These are phyloP conservation scores for Paecilomyces sp. DNA, from an alignment of 2,329 filamentous ascomycete genomes.

Conservation along the genomic window DNA sequence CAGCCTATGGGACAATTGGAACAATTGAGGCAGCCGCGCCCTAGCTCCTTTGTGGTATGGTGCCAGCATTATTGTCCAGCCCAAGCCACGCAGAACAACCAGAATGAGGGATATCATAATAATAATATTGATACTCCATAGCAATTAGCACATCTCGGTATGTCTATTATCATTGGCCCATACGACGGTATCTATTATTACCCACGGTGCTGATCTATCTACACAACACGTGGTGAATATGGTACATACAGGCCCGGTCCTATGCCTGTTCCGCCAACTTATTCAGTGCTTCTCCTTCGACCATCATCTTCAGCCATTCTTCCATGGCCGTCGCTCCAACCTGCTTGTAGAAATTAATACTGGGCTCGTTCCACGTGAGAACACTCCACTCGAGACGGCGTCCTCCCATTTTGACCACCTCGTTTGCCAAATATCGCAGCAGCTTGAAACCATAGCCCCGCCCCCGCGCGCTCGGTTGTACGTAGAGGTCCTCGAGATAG, in stretches of 20 bases:
- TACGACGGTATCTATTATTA: no score
- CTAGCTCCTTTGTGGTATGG: background rate
- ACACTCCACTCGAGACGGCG: constrained; percentile 83
- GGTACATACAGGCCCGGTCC: no score
- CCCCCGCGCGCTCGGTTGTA: constrained; percentile 62
- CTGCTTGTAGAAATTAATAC: constrained; percentile 71
- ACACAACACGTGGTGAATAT: background rate
- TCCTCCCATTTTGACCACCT: constrained; percentile 66
- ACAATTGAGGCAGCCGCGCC: no score
- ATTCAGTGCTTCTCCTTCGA: constrained; percentile 38
- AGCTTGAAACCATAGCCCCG: constrained; percentile 74
- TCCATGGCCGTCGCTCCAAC: constrained; percentile 39
- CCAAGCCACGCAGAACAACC: background rate
- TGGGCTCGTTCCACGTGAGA: constrained; percentile 86
- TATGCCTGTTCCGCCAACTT: constrained; percentile 27
- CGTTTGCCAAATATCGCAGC: constrained; percentile 68
- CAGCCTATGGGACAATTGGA: background rate
- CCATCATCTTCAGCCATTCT: constrained; percentile 45
- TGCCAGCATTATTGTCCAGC: background rate
- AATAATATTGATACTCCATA: no score
- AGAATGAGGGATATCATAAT: background rate
- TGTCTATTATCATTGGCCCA: no score
- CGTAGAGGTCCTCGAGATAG: constrained; percentile 90
- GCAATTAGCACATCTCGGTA: no score
- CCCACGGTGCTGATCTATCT: background rate